phyloP scores from a whole-genome alignment of 768 basidiomycete species.

The Lentinus tigrinus region DNA sequence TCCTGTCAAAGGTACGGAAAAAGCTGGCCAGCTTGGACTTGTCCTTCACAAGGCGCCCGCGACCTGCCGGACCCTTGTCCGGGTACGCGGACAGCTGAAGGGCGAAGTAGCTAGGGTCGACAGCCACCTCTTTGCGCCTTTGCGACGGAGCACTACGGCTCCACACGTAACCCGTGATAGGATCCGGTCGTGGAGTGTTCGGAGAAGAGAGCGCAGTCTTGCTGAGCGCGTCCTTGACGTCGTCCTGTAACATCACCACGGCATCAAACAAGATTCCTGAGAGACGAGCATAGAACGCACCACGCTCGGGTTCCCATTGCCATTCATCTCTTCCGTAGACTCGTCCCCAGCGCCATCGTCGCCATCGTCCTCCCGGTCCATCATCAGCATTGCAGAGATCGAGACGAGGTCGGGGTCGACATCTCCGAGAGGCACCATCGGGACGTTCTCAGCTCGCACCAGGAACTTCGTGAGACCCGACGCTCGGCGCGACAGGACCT shows the following conservation, averaged over 20 bases:
- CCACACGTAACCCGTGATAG: conserved; percentile 88
- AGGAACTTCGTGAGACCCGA: conserved; percentile 87
- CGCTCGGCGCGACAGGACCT: conserved; percentile 79
- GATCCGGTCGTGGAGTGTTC: conserved; percentile 51
- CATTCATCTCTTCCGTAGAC: neutral
- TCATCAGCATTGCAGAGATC: conserved; percentile 68
- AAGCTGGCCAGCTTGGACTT: conserved; percentile 55
- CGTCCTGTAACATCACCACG: conserved; percentile 7
- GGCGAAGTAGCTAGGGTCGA: conserved; percentile 84
- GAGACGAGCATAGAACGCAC: neutral
- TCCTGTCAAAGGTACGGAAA: conserved; percentile 70
- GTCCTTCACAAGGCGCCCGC: conserved; percentile 48
- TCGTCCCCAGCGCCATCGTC: neutral
- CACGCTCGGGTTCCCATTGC: conserved; percentile 6
- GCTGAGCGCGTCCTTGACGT: conserved; percentile 9
- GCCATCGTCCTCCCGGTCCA: conserved; percentile 50
- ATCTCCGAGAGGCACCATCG: conserved; percentile 80
- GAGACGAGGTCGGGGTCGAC: conserved; percentile 78
- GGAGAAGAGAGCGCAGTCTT: conserved; percentile 5
- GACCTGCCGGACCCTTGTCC: conserved; percentile 46
- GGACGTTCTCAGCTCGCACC: conserved; percentile 86
- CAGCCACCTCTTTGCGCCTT: conserved; percentile 77
- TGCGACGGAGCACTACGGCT: conserved; percentile 84
- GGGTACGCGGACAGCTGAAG: conserved; percentile 84
- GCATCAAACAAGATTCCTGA: conserved; percentile 12